phyloP scores from a whole-genome alignment of 106 monocot species.

The Acorus gramineus region DNA sequence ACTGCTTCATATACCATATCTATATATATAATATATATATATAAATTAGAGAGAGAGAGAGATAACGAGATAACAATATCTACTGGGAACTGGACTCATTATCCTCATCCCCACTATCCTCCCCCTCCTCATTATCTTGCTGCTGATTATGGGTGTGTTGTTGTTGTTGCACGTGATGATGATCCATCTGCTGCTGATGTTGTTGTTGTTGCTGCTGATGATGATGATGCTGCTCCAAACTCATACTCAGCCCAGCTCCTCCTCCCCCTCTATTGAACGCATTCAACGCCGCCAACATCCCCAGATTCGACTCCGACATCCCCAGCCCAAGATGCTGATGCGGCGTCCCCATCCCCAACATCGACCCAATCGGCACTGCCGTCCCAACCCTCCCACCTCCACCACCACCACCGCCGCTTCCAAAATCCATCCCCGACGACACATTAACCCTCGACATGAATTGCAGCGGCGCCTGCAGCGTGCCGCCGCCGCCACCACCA shows the following conservation, averaged over 20 bases:
- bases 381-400: neutral
- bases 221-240: slow-evolving; percentile 30
- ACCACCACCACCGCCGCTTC: slow-evolving; percentile 19
- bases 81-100: slow-evolving; percentile 44
- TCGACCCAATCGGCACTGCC: slow-evolving; percentile 32
- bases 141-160: slow-evolving; percentile 23
- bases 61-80: too few relatives aligned
- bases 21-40: too few relatives aligned
- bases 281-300: slow-evolving; percentile 79
- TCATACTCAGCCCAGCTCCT: slow-evolving; percentile 13
- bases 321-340: slow-evolving; percentile 57
- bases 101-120: slow-evolving; percentile 22
- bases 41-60: too few relatives aligned
- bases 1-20: too few relatives aligned
- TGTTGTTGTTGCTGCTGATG: slow-evolving; percentile 18
- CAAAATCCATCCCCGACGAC: slow-evolving; percentile 26
- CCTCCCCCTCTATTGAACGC: slow-evolving; percentile 44
- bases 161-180: slow-evolving; percentile 18
- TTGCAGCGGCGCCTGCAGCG: slow-evolving; percentile 72
- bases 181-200: slow-evolving; percentile 5
- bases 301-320: slow-evolving; percentile 59
- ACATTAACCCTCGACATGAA: slow-evolving; percentile 81
- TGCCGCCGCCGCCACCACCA: slow-evolving; percentile 15
- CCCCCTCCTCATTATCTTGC: slow-evolving; percentile 17
- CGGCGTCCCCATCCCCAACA: slow-evolving; percentile 15